Base-by-base conservation (phyloP, 2,329 filamentous ascomycete species). In the Calonectria pseudoreteaudii region DNA sequence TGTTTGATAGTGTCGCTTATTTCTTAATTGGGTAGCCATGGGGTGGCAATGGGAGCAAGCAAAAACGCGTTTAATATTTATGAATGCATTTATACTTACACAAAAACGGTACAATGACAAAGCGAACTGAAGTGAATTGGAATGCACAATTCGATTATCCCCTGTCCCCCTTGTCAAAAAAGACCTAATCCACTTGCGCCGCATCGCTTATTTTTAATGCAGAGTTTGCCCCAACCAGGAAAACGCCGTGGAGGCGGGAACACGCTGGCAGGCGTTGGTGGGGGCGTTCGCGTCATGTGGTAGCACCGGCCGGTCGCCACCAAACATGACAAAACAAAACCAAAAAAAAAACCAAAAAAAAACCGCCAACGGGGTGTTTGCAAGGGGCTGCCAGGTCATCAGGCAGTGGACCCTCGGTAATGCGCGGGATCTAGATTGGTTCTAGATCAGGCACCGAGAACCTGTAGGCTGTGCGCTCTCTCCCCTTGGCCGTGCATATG, bases 401-500 rank as follows among this genome's bases (percentile, higher is more conserved):
- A 58, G n/a, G 31, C 53, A 26, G 53, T 38, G 53, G 53, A 26
- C 1, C 53, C 53, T 58, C 53, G 30, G 30, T 36, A 36, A 58
- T 58, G 53, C 31, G 11, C 11, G 31, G 53, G 31, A 58, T 58
- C 53, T 58, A 58, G 53, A 58, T 58, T 58, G 31, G 53, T 58
- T 58, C 53, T 58, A 58, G 53, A 58, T 58, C 53, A 58, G 53
- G 53, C 53, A 58, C 53, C 53, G 53, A 58, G 53, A 58, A 36
- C 53, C 53, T 31, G 52, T 20, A 23, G 52, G 30, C 34, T 56
- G 30, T 34, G 30, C 52, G 13, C 2, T 18, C 8, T 34, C 36
- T 31, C 53, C 53, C 20, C n/a, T n/a, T 38, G n/a, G 44, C 44
- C 8, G 41, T 47, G 41, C 41, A 47, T 23, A n/a, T 47, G 44